These are phyloP conservation scores for Trichoderma lentiforme DNA, from an alignment of 2,329 filamentous ascomycete genomes.

Conservation along the genomic window DNA sequence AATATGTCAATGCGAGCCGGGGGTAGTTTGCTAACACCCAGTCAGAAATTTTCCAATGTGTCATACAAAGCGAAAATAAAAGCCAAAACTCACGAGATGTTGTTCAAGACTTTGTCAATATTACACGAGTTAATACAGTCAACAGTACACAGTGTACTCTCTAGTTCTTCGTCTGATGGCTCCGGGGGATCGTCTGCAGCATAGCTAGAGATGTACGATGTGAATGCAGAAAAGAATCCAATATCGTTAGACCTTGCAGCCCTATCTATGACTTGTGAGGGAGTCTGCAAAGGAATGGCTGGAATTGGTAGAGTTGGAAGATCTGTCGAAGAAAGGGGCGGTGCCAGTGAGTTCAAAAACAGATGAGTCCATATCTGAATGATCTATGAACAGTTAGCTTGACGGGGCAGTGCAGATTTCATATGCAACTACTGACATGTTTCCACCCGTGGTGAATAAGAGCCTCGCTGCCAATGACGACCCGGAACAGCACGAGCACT, in stretches of 20 bases:
- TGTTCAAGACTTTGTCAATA: slow-evolving; percentile 76
- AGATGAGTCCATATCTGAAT: slow-evolving; percentile 92
- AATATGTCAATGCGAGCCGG: slow-evolving; percentile 31
- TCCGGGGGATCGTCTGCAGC: slow-evolving; percentile 96
- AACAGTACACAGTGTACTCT: slow-evolving; percentile 90
- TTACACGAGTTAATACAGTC: slow-evolving; percentile 91
- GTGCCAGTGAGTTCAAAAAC: slow-evolving; percentile 91
- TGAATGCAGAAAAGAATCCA: slow-evolving; percentile 89
- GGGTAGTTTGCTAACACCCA: slow-evolving; percentile 36
- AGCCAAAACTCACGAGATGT: slow-evolving; percentile 64
- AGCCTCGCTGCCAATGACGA: slow-evolving; percentile 80
- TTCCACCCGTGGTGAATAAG: slow-evolving; percentile 76
- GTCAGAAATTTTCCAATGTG: background rate
- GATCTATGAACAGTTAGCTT: slow-evolving; percentile 51
- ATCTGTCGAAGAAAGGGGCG: slow-evolving; percentile 66
- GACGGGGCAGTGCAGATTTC: background rate
- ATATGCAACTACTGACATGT: slow-evolving; percentile 54
- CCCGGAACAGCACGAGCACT: slow-evolving; percentile 90
- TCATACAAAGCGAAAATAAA: too few species aligned
- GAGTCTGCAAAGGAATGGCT: slow-evolving; percentile 83
- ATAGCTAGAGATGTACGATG: slow-evolving; percentile 97
- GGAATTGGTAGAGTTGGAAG: slow-evolving; percentile 67
- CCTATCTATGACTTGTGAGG: slow-evolving; percentile 89
- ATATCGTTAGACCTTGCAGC: slow-evolving; percentile 73
- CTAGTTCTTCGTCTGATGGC: slow-evolving; percentile 93